Evolutionary conservation across 129 eudicot genomes (phyloP).

Genomic region (Sambucus nigra): DNA sequence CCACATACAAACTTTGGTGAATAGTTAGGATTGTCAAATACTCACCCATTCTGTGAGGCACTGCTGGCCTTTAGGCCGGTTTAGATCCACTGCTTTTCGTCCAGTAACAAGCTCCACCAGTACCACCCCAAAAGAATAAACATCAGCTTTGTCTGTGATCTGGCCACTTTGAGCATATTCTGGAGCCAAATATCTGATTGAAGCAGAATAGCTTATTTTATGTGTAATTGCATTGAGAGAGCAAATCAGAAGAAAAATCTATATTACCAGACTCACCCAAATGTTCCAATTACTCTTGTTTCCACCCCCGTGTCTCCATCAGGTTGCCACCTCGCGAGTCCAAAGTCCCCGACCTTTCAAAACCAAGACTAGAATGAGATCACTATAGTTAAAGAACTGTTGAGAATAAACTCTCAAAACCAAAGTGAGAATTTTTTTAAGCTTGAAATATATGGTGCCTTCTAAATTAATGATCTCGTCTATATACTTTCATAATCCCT

Average conservation of each 20-base stretch:
- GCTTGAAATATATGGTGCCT: no score
- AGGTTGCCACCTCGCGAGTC: constrained; percentile 93
- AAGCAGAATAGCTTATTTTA: constrained; percentile 9
- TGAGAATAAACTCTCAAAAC: no score
- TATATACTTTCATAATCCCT: no score
- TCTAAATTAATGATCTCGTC: no score
- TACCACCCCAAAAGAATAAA: constrained; percentile 85
- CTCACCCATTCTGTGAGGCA: constrained; percentile 88
- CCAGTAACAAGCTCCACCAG: constrained; percentile 86
- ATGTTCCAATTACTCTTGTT: constrained; percentile 88
- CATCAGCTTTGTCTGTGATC: constrained; percentile 89
- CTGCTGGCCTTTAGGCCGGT: constrained; percentile 89
- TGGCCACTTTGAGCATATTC: constrained; percentile 95
- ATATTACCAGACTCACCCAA: constrained; percentile 43
- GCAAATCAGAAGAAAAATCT: background rate
- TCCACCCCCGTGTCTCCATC: constrained; percentile 92
- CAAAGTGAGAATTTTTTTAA: no score
- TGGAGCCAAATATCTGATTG: constrained; percentile 72
- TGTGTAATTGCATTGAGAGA: background rate
- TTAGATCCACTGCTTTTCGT: constrained; percentile 85
- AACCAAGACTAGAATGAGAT: constrained; percentile 5
- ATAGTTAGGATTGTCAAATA: background rate
- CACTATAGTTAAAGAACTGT: background rate
- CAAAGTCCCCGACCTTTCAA: constrained; percentile 81
- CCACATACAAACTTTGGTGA: background rate